A percentile compares a stretch with the other conserved stretches of the same genome.
phyloP scores from a whole-genome alignment of 805 yeast genomes.

The Sugiyamaella mastotermitis region DNA sequence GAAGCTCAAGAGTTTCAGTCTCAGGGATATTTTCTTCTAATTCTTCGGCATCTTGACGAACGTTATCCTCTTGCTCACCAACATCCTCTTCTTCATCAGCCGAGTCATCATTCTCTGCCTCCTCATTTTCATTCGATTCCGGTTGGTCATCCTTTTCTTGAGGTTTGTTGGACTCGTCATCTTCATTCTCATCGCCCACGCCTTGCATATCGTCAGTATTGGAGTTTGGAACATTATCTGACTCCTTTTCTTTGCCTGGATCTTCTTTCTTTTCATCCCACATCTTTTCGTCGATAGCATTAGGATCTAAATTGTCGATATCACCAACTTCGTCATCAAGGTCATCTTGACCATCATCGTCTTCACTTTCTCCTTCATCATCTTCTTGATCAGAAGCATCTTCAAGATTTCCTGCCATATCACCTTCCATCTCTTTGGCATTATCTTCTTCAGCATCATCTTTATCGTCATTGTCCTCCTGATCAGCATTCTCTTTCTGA shows the following conservation, averaged over 20 bases:
- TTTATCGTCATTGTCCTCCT: constrained; percentile 45
- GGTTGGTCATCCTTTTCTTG: constrained; percentile 34
- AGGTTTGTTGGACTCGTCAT: constrained; percentile 24
- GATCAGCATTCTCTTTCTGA: constrained; percentile 61
- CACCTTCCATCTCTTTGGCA: constrained; percentile 93
- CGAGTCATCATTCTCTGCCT: constrained; percentile 41
- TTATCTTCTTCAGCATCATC: constrained; percentile 64
- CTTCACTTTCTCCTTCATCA: constrained; percentile 44
- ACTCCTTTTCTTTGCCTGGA: constrained; percentile 64
- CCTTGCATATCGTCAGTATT: constrained; percentile 33
- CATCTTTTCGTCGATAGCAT: constrained; percentile 94
- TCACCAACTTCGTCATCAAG: constrained; percentile 87
- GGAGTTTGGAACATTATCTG: constrained; percentile 57
- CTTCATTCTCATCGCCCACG: constrained; percentile 20
- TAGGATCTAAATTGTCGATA: constrained; percentile 84
- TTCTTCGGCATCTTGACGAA: constrained; percentile 67
- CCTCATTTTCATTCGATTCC: constrained; percentile 32
- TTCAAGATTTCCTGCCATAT: constrained; percentile 91
- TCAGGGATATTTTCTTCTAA: constrained; percentile 72
- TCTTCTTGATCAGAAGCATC: constrained; percentile 68
- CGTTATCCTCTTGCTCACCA: constrained; percentile 77
- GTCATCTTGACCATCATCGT: constrained; percentile 56
- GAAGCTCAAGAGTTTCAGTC: constrained; percentile 78
- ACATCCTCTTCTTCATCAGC: constrained; percentile 55
- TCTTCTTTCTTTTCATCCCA: constrained; percentile 87